Evolutionary conservation across 192 early-diverging fungal species (phyloP).

Genomic region (Backusella liffmaniae): DNA sequence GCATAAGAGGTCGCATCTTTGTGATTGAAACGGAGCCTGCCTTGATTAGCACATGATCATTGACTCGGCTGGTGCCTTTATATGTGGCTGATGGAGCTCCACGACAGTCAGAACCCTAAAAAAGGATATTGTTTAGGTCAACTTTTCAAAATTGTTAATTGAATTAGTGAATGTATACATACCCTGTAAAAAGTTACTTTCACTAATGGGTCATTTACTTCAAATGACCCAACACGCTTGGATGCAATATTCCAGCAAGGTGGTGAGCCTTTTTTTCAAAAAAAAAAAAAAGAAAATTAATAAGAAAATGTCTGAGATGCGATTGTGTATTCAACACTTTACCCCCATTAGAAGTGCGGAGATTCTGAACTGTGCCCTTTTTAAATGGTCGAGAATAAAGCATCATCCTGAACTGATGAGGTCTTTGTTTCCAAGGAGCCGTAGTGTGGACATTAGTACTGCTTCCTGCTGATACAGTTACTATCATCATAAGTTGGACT

Average conservation of each 20-base stretch:
- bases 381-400: conserved; percentile 10
- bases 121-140: not conserved
- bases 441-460: not conserved
- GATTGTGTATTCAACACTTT: not conserved
- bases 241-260: conserved; percentile 18
- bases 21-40: conserved; percentile 7
- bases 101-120: conserved; percentile 15
- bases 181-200: conserved; percentile 20
- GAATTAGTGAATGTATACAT: not conserved
- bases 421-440: conserved; percentile 2
- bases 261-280: not conserved
- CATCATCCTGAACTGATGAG: conserved; percentile 19
- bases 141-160: not conserved
- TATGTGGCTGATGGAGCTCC: conserved; percentile 11
- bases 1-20: conserved; percentile 3
- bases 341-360: conserved; percentile 8
- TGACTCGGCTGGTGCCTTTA: not conserved
- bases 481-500: not conserved
- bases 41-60: conserved; percentile 11
- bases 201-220: conserved; percentile 13
- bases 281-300: not conserved
- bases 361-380: conserved; percentile 3
- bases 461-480: not conserved
- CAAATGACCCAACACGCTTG: conserved; percentile 1
- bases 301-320: not conserved